phyloP scores from a whole-genome alignment of 2,329 filamentous ascomycete species.

The Aspergillus costaricaensis region DNA sequence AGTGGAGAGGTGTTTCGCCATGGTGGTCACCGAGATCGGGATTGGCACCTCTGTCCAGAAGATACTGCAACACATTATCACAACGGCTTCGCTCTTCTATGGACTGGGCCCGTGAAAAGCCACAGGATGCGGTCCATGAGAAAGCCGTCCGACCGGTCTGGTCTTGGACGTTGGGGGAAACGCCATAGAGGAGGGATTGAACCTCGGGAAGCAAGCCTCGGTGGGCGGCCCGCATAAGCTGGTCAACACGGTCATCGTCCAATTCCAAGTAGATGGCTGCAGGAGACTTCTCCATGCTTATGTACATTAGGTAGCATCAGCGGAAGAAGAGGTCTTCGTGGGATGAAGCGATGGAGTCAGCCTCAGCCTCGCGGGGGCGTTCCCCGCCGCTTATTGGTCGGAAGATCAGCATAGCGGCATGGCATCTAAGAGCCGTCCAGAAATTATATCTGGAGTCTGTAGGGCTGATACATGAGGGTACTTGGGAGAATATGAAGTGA shows the following conservation, averaged over 20 bases:
- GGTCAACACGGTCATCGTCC: constrained; percentile 1
- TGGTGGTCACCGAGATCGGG: constrained; percentile 14
- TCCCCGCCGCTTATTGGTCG: not conserved
- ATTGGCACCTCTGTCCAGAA: constrained; percentile 15
- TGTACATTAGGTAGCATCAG: not conserved
- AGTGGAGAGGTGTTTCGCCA: constrained; percentile 18
- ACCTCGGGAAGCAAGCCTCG: constrained; percentile 2
- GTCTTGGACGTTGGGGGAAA: constrained; percentile 11
- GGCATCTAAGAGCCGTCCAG: not conserved
- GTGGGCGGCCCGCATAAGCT: constrained; percentile 12
- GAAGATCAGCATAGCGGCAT: not conserved
- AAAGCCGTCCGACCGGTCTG: constrained; percentile 14
- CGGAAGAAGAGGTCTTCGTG: not conserved
- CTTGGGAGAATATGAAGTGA: too few relatives aligned
- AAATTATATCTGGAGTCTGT: not conserved
- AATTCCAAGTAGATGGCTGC: not conserved
- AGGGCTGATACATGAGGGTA: not conserved
- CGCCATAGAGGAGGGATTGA: constrained; percentile 12
- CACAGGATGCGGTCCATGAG: constrained; percentile 15
- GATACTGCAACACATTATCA: constrained; percentile 9
- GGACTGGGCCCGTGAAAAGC: not conserved
- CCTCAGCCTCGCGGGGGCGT: not conserved
- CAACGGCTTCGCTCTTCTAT: not conserved
- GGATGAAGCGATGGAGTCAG: not conserved
- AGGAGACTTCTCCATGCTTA: not conserved